These are phyloP conservation scores for Wickerhamiella nectarea DNA, from an alignment of 805 yeast species.

Conservation along the genomic window DNA sequence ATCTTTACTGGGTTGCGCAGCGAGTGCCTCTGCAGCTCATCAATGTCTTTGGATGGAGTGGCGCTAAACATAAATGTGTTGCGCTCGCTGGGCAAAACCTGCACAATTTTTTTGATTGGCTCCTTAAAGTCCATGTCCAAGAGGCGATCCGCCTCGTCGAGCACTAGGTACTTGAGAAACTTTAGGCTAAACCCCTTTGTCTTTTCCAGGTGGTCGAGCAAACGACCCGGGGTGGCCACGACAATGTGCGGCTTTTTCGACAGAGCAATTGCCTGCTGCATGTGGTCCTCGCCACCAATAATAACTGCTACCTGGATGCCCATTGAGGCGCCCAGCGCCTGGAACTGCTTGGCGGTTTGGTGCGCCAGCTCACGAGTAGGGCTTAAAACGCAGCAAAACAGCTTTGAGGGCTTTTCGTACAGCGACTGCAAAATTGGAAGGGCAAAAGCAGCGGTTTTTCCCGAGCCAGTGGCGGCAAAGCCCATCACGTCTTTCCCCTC, in stretches of 20 bases:
- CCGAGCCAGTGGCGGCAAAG: conserved; percentile 94
- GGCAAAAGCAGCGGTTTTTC: conserved; percentile 97
- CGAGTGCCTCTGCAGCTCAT: conserved; percentile 87
- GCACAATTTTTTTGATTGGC: conserved; percentile 72
- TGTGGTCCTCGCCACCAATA: conserved; percentile 97
- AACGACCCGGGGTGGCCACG: conserved; percentile 85
- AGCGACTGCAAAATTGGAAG: conserved; percentile 83
- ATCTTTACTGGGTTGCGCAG: conserved; percentile 78
- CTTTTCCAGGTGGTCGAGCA: conserved; percentile 85
- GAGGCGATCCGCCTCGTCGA: conserved; percentile 95
- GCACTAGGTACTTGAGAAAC: conserved; percentile 66
- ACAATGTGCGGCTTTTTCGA: conserved; percentile 88
- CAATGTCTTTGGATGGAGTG: conserved; percentile 93
- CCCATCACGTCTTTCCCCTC: conserved; percentile 90
- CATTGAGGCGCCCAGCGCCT: conserved; percentile 82
- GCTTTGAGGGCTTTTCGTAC: conserved; percentile 80
- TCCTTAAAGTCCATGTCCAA: conserved; percentile 96
- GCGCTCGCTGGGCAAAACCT: conserved; percentile 65
- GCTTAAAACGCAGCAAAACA: conserved; percentile 75
- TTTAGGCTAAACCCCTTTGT: conserved; percentile 80
- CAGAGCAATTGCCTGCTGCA: conserved; percentile 91
- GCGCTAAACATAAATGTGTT: conserved; percentile 85
- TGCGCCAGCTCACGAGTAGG: conserved; percentile 49
- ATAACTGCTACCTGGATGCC: conserved; percentile 81
- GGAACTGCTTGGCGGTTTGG: conserved; percentile 80